phyloP scores from a whole-genome alignment of 179 eudicot genomes.

The Dionaea muscipula region DNA sequence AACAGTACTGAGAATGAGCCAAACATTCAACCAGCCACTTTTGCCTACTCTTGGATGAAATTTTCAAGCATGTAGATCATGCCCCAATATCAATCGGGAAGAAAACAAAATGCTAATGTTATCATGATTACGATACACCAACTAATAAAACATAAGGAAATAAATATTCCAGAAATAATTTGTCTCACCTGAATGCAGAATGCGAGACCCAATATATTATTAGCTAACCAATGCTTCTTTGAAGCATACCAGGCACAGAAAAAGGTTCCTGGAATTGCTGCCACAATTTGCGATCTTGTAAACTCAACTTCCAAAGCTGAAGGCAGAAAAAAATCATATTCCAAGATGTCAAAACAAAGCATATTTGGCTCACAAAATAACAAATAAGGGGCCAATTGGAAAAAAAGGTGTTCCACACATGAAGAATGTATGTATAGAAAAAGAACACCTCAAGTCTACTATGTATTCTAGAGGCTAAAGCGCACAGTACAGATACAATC shows the following conservation, averaged over 20 bases:
- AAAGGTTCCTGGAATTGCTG: conserved; percentile 79
- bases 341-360: conserved; percentile 11
- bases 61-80: too few species aligned
- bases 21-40: too few species aligned
- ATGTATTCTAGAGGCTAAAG: too few species aligned
- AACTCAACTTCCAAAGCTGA: conserved; percentile 92
- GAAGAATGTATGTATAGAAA: too few species aligned
- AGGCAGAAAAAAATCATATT: conserved; percentile 12
- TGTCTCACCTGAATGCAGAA: conserved; percentile 79
- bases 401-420: too few species aligned
- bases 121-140: neutral
- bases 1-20: too few species aligned
- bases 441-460: too few species aligned
- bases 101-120: too few species aligned
- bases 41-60: too few species aligned
- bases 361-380: neutral
- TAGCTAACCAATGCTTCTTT: conserved; percentile 96
- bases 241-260: conserved; percentile 94
- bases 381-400: neutral
- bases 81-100: too few species aligned
- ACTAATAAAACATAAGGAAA: neutral
- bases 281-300: conserved; percentile 76
- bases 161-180: neutral
- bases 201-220: conserved; percentile 80
- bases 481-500: too few species aligned